These are phyloP conservation scores for Senecio squalidus DNA, from an alignment of 140 eudicot genomes.

Conservation along the genomic window DNA sequence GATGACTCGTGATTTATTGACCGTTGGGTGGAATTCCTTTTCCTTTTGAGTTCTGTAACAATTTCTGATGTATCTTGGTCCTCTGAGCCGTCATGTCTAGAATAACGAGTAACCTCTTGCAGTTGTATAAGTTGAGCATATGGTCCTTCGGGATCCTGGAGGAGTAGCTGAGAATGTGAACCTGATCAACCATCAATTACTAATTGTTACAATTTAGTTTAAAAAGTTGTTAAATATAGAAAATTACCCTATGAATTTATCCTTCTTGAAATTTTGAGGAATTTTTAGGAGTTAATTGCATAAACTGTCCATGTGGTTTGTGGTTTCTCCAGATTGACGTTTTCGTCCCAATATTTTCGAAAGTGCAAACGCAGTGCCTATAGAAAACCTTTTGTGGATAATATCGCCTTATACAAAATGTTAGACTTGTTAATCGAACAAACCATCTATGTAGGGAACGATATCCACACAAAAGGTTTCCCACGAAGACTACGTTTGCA, in stretches of 20 bases:
- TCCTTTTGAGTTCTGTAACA: no score
- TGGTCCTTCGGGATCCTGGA: constrained; percentile 80
- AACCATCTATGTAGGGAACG: no score
- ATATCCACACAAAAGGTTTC: no score
- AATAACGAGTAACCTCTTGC: constrained; percentile 46
- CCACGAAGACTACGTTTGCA: no score
- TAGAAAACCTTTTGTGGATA: no score
- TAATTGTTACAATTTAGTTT: not conserved
- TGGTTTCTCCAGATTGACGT: no score
- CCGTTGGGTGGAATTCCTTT: constrained; percentile 33
- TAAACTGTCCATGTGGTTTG: no score
- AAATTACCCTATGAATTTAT: not conserved
- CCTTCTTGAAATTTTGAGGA: not conserved
- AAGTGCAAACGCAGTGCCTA: no score
- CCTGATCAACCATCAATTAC: constrained; percentile 22
- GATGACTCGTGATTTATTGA: constrained; percentile 60
- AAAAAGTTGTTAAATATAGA: not conserved
- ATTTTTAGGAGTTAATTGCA: no score
- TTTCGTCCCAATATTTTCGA: no score
- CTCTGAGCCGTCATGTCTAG: constrained; percentile 22
- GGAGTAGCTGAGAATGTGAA: constrained; percentile 54
- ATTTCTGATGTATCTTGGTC: constrained; percentile 38
- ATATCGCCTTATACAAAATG: no score
- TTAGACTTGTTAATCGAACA: no score
- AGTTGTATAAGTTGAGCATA: constrained; percentile 72